Base-by-base conservation (phyloP, 805 yeast species). In the Cyberlindnera samutprakarnensis region DNA sequence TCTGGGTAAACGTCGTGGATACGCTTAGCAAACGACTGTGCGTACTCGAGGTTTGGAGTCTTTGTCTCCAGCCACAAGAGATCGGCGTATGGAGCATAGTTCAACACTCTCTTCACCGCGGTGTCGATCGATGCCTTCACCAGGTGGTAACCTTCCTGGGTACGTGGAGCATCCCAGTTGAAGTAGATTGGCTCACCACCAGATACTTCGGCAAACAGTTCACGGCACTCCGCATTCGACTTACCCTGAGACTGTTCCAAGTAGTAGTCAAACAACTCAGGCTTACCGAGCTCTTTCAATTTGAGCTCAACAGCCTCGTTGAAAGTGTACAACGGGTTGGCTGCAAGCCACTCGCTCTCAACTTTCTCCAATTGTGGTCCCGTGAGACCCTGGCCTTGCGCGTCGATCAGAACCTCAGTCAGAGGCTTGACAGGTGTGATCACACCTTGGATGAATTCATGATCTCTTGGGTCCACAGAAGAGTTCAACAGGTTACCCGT, bases 61-160 rank as follows among this genome's bases (percentile, higher is more conserved):
- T 73, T 72, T 23, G 81, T 75, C 46, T 76, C 80, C 13, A 75
- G 56, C 82, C 82, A 75, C 15, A 75, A 50, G 48, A 72, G 49
- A 36, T 75, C 82, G 10, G 79, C 66, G 38, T 70, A 69, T 11
- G 79, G 80, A 6, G 78, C 73, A 49, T 60, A 75, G 1, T 63
- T 62, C 18, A 72, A 47, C 0, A 73, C 70, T 34, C 82, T 61
- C 44, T 69, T 65, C 26, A 75, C 54, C 3, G 80, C 80, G 15
- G 66, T 65, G 25, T 67, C 73, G 43, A 71, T 59, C 14, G 79
- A 70, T 1, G 68, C 56, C 35, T 62, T 51, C 37, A 63, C 64
- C 42, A 68, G 61, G 44, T 69, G 69, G 47, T 68, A 68, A 3
- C 82, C 82, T 39, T 73, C 79, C 30, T 65, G 57, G 6, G 79